phyloP scores from a whole-genome alignment of 768 basidiomycete species.

The Hygrocybe coccinea region DNA sequence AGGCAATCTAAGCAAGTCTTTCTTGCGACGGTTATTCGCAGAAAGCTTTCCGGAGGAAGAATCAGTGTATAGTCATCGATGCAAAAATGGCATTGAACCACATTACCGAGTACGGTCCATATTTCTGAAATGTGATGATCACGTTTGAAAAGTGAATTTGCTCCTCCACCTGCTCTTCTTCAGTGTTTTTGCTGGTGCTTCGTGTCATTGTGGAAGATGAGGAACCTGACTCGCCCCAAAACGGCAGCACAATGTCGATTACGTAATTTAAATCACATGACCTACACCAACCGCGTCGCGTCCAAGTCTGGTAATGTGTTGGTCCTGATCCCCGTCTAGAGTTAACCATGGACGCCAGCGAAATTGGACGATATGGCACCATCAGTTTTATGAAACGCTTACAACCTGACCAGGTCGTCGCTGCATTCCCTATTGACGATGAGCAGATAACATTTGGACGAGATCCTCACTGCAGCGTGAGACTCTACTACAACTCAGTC shows the following conservation, averaged over 20 bases:
- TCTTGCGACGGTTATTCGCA: slow-evolving; percentile 59
- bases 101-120: slow-evolving; percentile 68
- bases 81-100: neutral
- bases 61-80: neutral
- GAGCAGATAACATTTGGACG: slow-evolving; percentile 65
- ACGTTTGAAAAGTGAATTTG: slow-evolving; percentile 71
- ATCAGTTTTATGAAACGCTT: slow-evolving; percentile 56
- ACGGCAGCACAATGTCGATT: too few species aligned
- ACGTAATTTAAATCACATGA: too few species aligned
- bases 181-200: neutral
- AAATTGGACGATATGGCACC: slow-evolving; percentile 63
- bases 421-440: slow-evolving; percentile 69
- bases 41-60: slow-evolving; percentile 32
- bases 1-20: slow-evolving; percentile 71
- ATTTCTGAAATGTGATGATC: slow-evolving; percentile 67
- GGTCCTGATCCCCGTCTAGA: neutral
- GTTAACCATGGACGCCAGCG: slow-evolving; percentile 24
- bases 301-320: neutral
- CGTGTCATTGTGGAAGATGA: too few species aligned
- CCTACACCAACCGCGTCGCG: neutral
- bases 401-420: slow-evolving; percentile 44
- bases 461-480: slow-evolving; percentile 56
- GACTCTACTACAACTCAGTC: slow-evolving; percentile 65
- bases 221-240: too few species aligned
- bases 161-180: slow-evolving; percentile 41